Evolutionary conservation across 306 rosid species (phyloP), one percentile per base, ranked within the genome.

Genomic region (Fragaria iinumae): DNA sequence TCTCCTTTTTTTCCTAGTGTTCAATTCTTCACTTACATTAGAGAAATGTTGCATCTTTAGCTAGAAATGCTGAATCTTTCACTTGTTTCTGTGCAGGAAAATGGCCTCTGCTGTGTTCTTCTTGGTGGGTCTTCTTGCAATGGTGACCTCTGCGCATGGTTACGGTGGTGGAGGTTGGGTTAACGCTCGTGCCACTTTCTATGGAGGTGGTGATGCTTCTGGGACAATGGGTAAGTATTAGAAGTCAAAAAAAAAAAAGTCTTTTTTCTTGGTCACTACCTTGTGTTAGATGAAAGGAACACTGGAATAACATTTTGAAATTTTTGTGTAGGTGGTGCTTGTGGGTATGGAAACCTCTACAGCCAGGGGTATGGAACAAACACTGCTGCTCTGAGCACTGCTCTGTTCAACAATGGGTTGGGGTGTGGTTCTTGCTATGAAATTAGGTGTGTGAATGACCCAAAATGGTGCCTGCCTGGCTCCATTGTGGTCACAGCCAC

Each of bases 281-380:
- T 12, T 36, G 47, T 17, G 45, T 11, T 57, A 2, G 29, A n/a
- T n/a, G 29, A 59, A 25, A 27, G 36, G 14, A 12, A 27, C 67
- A 49, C 17, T 21, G 10, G 18, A 50, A 23, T 79, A 17, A 45
- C 32, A 44, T 76, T 59, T 3, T 7, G 29, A 14, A 20, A 8
- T 57, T 48, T 69, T 83, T 34, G 5, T 72, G 25, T 29, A 95
- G 99, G 99, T 63, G 99, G 99, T 20, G 99, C 99, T 72, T 95
- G 99, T 88, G 99, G 99, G 17, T 95, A 95, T 82, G 99, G 99
- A 11, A 95, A 95, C 71, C 88, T 95, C 18, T 95, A 95, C 72
- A 95, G 99, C 77, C 99, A 95, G 63, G 99, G 99, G 43, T 95
- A 95, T 80, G 99, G 99, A 76, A 95, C 99, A 43, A 92, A 95